Base-by-base conservation (phyloP, 2,329 filamentous ascomycete species). In the Fusarium sp. region DNA sequence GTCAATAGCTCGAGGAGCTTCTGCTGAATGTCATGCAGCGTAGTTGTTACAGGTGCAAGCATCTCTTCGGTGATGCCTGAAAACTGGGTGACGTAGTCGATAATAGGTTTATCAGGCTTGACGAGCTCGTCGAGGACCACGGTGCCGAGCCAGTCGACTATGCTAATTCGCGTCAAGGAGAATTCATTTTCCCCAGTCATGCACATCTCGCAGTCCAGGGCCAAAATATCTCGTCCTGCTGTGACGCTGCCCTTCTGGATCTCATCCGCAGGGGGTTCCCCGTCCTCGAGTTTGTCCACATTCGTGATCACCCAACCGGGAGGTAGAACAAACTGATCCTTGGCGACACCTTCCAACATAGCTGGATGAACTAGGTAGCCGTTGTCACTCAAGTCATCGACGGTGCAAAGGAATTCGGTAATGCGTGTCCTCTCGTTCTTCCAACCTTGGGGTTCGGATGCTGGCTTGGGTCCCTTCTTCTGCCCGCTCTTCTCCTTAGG, bases 171-270 rank as follows among this genome's bases (percentile, higher is more conserved):
- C 3, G 96, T 97, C 45, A 99, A 88, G 37, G 94, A 93, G 68
- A 92, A 93, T 70, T 93, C 88, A 49, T 89, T 89, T 65, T 91
- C 89, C 63, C 90, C 92, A 4, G 94, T 97, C 81, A 93, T 90
- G 78, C 94, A 97, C 96, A 99, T 99, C 80, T 99, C 96, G 80
- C 96, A 99, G 78, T 99, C 96, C 57, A 99, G 84, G 2, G 93
- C 91, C 50, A 97, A 83, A 13, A 98, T 83, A 40, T 91, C 87
- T 67, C 93, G 89, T 37, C 94, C 96, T 30, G 89, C 93, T 1
- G 93, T 97, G 61, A 97, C 83, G 78, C 93, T 95, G 58, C 94
- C 95, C 72, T 90, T 83, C 79, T 97, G 86, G 62, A 97, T 89
- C 56, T 94, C 88, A 7, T 81, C 79, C 53, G 94, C 91, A 4